Evolutionary conservation across 2,329 filamentous ascomycete species (phyloP), one percentile per base, ranked within the genome.

Genomic region (Diaporthe amygdali): DNA sequence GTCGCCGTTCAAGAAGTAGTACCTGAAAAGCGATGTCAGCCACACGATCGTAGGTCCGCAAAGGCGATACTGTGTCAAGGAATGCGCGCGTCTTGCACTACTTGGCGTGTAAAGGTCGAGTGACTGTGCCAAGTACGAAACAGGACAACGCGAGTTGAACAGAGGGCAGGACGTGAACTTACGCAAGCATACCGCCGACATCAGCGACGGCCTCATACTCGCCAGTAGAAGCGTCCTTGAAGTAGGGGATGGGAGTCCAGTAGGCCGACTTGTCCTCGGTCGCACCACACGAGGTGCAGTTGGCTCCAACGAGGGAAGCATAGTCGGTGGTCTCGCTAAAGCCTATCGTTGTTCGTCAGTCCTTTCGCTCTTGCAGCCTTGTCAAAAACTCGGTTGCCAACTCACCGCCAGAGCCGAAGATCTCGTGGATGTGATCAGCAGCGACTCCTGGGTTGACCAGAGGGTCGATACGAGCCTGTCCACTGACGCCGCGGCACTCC

Each of bases 191-290:
- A 74, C 95, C 94, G 73, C 94, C 94, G 64, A 92, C 88, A 79
- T 96, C 91, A 1, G 87, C 82, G 55, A 97, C 93, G 70, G 93
- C 81, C 76, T 93, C 88, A 64, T 90, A 90, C 69, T 90, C 84
- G 70, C 92, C 89, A 75, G 93, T 92, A 15, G 82, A 77, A 6
- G 79, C 78, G 77, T 95, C 89, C 78, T 91, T 82, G 81, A 97
- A 97, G 84, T 96, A 95, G 74, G 97, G 79, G 2, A 89, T 83
- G 0, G 95, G 95, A 66, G 91, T 90, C 94, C 94, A 97, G 84
- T 97, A 97, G 39, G 90, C 91, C n/a, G 94, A 97, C 83, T 91
- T 92, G 82, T 97, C 95, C 82, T 96, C 87, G 46, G 85, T 90
- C 51, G 97, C 92, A 69, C 88, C 89, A 79, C 94, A 97, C 14